Evolutionary conservation across 208 protist genomes (phyloP).

Genomic region (Leishmania lainsoni): DNA sequence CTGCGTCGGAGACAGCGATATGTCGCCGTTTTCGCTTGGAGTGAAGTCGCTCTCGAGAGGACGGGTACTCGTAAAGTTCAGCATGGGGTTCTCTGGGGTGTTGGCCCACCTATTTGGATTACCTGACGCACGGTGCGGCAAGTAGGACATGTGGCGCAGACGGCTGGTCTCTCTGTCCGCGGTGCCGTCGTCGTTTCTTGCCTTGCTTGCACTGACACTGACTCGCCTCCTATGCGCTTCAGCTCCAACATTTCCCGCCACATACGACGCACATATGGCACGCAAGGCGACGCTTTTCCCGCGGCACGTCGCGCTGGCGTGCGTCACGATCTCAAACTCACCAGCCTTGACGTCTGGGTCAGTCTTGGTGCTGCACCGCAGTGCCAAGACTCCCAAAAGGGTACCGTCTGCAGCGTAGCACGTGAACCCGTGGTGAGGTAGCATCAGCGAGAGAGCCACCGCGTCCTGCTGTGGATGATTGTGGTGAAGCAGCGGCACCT

Average conservation of each 20-base stretch:
- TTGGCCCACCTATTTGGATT: constrained; percentile 1
- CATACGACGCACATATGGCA: constrained; percentile 44
- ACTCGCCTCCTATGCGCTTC: constrained; percentile 4
- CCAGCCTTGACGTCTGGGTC: constrained; percentile 12
- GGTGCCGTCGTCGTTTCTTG: constrained; percentile 3
- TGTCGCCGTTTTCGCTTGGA: constrained; percentile 9
- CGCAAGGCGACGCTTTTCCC: constrained; percentile 15
- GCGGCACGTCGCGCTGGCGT: constrained; percentile 15
- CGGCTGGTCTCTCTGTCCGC: not conserved
- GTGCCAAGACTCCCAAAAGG: constrained; percentile 51
- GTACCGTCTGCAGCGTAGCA: constrained; percentile 54
- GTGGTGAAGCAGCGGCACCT: constrained; percentile 56
- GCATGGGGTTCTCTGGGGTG: constrained; percentile 21
- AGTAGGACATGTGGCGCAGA: constrained; percentile 17
- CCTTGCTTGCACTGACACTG: not conserved
- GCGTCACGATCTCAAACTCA: constrained; percentile 41
- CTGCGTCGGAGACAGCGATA: not conserved
- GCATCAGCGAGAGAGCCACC: constrained; percentile 16
- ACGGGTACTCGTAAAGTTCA: constrained; percentile 42
- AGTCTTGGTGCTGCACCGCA: constrained; percentile 47
- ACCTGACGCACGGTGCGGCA: not conserved
- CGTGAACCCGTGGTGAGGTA: constrained; percentile 77
- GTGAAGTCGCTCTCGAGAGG: constrained; percentile 39
- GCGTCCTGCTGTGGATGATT: constrained; percentile 46
- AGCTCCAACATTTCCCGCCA: constrained; percentile 19